Evolutionary conservation across 805 yeast genomes (phyloP), one percentile per base, ranked within the genome.

Genomic region (Ogataea methanolica): DNA sequence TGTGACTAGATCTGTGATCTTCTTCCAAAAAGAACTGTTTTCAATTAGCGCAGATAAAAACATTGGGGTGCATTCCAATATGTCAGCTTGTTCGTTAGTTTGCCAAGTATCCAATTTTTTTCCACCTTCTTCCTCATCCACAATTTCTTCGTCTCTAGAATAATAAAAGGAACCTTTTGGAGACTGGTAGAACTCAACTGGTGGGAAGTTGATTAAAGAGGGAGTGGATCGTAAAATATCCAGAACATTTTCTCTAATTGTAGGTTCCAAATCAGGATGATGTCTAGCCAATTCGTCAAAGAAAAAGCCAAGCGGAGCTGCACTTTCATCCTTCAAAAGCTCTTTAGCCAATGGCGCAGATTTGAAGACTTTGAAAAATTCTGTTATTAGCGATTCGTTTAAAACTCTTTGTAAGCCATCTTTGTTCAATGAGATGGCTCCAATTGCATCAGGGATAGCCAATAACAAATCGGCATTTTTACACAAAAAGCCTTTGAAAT

Each of bases 261-360:
- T 58, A 0, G 85, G 82, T 43, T 85, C 81, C 50, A 89, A 70
- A 2, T 76, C 80, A 1, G 96, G 88, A 58, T 87, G 88, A 60
- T 91, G 97, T 58, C 96, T 76, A 2, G 87, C 82, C 42, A 90
- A 66, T 55, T 88, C 95, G 60, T 90, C 96, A 56, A 90, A 73
- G 0, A 84, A 74, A 26, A 76, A 70, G 1, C 95, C 96, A 16
- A 88, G 61, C 31, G 73, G 72, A 14, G 75, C 70, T 1, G 81
- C 72, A 56, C 73, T 72, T 44, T 80, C 87, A 33, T 76, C 73
- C 45, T 68, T 67, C 3, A 80, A 72, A 46, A 87, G 60, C 19
- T 75, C 79, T 52, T 76, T 77, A 4, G 88, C 81, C 51, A 71
- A 69, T 5, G 72, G 70, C 1, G 72, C 63, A 41, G 75, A 66